Percentiles rank a stretch among this genome's conserved stretches.
Conservation (phyloP, 2,329 filamentous ascomycete species). For the Beauveria varroae region DNA sequence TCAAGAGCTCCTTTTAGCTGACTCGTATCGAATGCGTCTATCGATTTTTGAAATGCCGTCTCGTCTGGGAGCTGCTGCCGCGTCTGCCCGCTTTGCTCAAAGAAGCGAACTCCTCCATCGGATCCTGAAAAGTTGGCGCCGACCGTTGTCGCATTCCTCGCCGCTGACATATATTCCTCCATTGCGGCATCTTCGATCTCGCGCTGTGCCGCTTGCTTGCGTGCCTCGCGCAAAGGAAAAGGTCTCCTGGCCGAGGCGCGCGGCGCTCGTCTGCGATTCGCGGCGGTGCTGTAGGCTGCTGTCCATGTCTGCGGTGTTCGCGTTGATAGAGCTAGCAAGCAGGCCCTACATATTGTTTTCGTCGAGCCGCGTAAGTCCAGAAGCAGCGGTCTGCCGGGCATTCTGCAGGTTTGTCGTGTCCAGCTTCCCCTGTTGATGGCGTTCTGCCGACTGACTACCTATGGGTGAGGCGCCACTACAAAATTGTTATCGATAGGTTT, state of each 20-base stretch:
- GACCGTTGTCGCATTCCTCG: not conserved
- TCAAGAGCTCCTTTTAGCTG: constrained; percentile 29
- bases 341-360: constrained; percentile 30
- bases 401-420: constrained; percentile 3
- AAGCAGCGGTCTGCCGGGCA: constrained; percentile 24
- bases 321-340: constrained; percentile 24
- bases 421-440: constrained; percentile 4
- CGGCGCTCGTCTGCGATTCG: constrained; percentile 16
- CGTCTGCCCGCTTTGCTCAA: constrained; percentile 35
- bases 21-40: constrained; percentile 28
- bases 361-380: constrained; percentile 28
- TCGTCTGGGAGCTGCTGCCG: constrained; percentile 31
- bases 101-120: constrained; percentile 35
- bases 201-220: not conserved
- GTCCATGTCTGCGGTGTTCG: constrained; percentile 21
- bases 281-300: constrained; percentile 27
- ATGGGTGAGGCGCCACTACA: not conserved
- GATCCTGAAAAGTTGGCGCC: not conserved
- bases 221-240: not conserved
- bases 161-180: not conserved
- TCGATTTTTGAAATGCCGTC: constrained; percentile 32
- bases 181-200: not conserved
- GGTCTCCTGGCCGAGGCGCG: constrained; percentile 12
- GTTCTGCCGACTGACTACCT: not conserved
- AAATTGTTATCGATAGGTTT: constrained; percentile 8